Evolutionary conservation across 2,329 filamentous ascomycete genomes (phyloP).

Genomic region (Fusarium sp.): DNA sequence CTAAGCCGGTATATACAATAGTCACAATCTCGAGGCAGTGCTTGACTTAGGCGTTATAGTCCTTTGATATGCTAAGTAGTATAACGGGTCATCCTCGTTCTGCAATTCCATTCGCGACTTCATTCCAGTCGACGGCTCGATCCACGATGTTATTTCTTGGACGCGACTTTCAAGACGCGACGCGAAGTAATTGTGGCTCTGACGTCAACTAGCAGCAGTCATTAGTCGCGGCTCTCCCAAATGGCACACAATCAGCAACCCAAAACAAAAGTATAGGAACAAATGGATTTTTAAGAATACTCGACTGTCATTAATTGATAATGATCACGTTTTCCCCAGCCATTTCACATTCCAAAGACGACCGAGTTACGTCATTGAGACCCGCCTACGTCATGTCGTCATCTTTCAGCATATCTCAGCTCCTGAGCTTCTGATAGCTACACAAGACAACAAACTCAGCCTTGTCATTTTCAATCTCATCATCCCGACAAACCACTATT

Average conservation of each 20-base stretch:
- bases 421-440: background rate
- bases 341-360: constrained; percentile 4
- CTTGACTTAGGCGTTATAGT: too few species aligned
- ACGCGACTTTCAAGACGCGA: background rate
- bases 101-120: too few species aligned
- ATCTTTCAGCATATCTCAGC: background rate
- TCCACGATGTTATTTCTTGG: background rate
- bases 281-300: background rate
- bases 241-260: background rate
- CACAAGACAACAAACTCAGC: background rate
- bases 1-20: too few species aligned
- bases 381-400: constrained; percentile 29
- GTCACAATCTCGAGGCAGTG: too few species aligned
- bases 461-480: background rate
- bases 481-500: background rate
- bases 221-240: background rate
- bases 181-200: background rate
- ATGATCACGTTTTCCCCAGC: background rate
- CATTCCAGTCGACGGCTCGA: background rate
- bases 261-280: background rate
- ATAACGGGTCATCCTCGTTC: too few species aligned
- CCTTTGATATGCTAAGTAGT: too few species aligned
- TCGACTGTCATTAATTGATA: background rate
- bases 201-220: background rate
- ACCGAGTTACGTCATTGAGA: constrained; percentile 14